Percentiles rank a stretch among this genome's conserved stretches.
These are phyloP conservation scores for Mortierella sp. DNA, from an alignment of 371 early-diverging fungal species.

Conservation along the genomic window DNA sequence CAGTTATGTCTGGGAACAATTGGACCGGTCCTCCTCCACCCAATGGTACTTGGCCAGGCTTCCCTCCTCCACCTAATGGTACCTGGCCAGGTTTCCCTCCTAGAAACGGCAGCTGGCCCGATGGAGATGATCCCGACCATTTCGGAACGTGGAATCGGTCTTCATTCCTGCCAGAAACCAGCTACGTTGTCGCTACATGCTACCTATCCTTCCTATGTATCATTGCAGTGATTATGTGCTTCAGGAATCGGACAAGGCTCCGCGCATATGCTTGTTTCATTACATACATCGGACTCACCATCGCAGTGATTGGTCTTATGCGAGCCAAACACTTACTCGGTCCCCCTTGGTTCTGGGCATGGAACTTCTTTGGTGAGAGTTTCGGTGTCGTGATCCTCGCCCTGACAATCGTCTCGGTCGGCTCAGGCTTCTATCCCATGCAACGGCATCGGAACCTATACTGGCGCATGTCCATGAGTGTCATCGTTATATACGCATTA, in stretches of 20 bases:
- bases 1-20: too few species aligned
- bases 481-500: conserved; percentile 15
- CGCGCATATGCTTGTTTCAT: conserved; percentile 24
- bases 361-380: conserved; percentile 36
- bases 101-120: neutral
- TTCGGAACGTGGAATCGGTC: neutral
- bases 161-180: neutral
- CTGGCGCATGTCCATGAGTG: conserved; percentile 19
- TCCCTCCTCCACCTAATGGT: neutral
- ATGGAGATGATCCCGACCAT: neutral
- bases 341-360: conserved; percentile 38
- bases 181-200: conserved; percentile 26
- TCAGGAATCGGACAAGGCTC: conserved; percentile 23
- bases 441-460: conserved; percentile 11
- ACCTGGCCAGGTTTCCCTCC: neutral
- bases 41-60: neutral
- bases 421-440: conserved; percentile 44
- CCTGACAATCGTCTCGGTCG: conserved; percentile 34
- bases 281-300: conserved; percentile 33
- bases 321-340: conserved; percentile 1
- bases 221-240: conserved; percentile 27
- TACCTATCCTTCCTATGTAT: conserved; percentile 29
- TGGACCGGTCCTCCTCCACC: neutral
- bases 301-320: conserved; percentile 32
- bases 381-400: conserved; percentile 24